These are phyloP conservation scores for Themeda triandra DNA, from an alignment of 176 grass and related monocot genomes.

Conservation along the genomic window DNA sequence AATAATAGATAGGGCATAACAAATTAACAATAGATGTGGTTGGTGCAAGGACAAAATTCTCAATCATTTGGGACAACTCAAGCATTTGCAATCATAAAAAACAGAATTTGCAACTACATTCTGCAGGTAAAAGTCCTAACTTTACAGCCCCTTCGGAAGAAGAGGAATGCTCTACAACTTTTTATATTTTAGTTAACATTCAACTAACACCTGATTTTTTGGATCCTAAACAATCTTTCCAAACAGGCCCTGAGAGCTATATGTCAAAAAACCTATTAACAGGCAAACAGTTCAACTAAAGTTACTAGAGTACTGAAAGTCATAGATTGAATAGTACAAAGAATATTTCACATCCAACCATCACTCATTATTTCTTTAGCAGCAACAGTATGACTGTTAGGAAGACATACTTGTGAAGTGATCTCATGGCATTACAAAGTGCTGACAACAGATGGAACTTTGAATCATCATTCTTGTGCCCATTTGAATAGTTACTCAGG, in stretches of 20 bases:
- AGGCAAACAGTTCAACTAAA: not conserved
- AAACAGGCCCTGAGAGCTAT: not conserved
- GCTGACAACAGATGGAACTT: slow-evolving; percentile 56
- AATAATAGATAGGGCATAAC: not conserved
- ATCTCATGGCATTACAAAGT: slow-evolving; percentile 77
- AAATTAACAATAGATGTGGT: not conserved
- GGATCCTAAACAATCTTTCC: not conserved
- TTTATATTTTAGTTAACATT: not conserved
- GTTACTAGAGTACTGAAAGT: not conserved
- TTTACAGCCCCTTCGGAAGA: not conserved
- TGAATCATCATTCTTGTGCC: slow-evolving; percentile 44
- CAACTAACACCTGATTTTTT: not conserved
- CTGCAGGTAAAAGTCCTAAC: not conserved
- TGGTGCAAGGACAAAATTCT: not conserved
- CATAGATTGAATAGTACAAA: not conserved
- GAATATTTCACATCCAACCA: not conserved
- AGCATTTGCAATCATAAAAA: not conserved
- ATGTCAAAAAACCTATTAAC: not conserved
- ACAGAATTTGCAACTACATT: not conserved
- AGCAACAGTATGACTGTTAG: not conserved
- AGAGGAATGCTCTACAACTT: not conserved
- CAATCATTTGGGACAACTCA: not conserved
- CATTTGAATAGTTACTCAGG: slow-evolving; percentile 71
- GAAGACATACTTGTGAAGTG: slow-evolving; percentile 67
- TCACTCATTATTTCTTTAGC: not conserved